phyloP scores from a whole-genome alignment of 345 rosid genomes.

The Linum lewisii region DNA sequence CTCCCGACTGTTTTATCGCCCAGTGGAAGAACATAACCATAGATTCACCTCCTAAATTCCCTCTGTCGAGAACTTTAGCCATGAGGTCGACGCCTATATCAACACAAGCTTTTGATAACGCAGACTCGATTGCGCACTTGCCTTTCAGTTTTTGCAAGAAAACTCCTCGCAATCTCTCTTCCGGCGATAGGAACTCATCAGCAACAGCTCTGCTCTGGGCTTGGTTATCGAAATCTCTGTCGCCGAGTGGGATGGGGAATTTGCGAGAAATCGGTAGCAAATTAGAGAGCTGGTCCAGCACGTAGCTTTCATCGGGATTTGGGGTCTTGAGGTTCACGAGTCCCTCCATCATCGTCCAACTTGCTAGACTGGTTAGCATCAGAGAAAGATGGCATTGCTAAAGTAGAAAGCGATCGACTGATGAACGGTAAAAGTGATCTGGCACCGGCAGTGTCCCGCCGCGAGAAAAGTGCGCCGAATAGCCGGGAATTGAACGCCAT shows the following conservation, averaged over 20 bases:
- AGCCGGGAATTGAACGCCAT: not conserved
- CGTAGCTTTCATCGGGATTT: slow-evolving; percentile 32
- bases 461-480: not conserved
- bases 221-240: not conserved
- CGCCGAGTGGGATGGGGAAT: slow-evolving; percentile 9
- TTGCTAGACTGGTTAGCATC: not conserved
- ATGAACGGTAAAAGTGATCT: too few relatives aligned
- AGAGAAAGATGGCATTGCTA: not conserved
- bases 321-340: slow-evolving; percentile 1
- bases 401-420: not conserved
- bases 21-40: slow-evolving; percentile 65
- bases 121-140: slow-evolving; percentile 35
- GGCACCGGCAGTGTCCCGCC: not conserved
- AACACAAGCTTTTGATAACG: slow-evolving; percentile 37
- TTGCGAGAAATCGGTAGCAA: slow-evolving; percentile 36
- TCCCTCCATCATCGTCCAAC: not conserved
- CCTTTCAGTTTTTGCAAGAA: slow-evolving; percentile 69
- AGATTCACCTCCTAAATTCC: slow-evolving; percentile 60
- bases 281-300: slow-evolving; percentile 52
- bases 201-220: slow-evolving; percentile 15
- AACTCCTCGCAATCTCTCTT: slow-evolving; percentile 74
- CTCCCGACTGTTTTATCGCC: slow-evolving; percentile 52
- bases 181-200: slow-evolving; percentile 51
- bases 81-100: slow-evolving; percentile 46
- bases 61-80: slow-evolving; percentile 52